A percentile compares a stretch with the other conserved stretches of the same genome.
Evolutionary conservation across 257 asterid genomes (phyloP).

Genomic region (Marsdenia floribunda): DNA sequence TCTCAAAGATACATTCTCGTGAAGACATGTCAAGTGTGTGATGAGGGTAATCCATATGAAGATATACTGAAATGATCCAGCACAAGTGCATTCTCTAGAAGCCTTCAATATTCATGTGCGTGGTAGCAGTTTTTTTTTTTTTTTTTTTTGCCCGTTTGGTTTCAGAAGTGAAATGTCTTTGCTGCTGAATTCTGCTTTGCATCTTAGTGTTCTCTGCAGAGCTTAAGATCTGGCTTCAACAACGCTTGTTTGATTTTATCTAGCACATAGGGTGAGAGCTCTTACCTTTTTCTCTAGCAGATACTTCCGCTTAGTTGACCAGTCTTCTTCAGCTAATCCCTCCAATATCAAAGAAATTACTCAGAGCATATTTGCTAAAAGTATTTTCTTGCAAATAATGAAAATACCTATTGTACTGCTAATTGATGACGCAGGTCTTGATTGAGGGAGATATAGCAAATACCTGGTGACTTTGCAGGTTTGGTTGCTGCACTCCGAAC

Average conservation of each 20-base stretch:
- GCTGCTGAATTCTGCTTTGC: not conserved
- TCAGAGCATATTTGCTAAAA: not conserved
- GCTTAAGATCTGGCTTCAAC: not conserved
- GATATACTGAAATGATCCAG: not conserved
- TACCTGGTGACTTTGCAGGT: conserved; percentile 83
- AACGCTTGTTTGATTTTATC: not conserved
- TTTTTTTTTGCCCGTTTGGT: not conserved
- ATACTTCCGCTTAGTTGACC: conserved; percentile 69
- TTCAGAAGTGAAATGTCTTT: not conserved
- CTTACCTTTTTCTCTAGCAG: conserved; percentile 72
- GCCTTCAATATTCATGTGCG: not conserved
- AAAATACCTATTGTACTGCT: not conserved
- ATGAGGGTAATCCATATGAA: not conserved
- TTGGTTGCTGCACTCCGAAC: conserved; percentile 67
- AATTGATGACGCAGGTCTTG: not conserved
- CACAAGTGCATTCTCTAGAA: not conserved
- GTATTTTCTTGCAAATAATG: not conserved
- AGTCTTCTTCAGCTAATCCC: conserved; percentile 86
- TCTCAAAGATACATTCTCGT: not conserved
- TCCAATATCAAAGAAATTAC: conserved; percentile 22
- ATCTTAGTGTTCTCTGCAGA: not conserved
- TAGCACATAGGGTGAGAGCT: not conserved
- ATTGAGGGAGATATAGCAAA: not conserved
- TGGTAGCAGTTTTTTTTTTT: not conserved
- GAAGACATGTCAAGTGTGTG: not conserved